A percentile compares a stretch with the other conserved stretches of the same genome.
These are phyloP conservation scores for Aspergillus nidulans DNA, from an alignment of 495 filamentous ascomycete genomes.

Conservation along the genomic window DNA sequence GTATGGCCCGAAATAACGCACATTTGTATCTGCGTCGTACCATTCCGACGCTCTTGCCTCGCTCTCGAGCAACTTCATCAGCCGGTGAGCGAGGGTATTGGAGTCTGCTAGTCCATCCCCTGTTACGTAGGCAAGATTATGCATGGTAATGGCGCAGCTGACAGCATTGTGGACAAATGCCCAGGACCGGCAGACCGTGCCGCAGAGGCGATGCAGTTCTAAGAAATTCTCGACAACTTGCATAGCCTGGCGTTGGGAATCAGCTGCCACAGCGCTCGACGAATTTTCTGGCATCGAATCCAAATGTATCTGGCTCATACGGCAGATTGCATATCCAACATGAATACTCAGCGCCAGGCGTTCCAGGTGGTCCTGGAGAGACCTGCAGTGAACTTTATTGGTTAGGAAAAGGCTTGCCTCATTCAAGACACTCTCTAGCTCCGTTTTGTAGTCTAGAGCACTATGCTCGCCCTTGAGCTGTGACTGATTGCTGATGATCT, in stretches of 20 bases:
- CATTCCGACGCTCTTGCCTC: constrained; percentile 21
- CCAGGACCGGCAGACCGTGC: constrained; percentile 17
- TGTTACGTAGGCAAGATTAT: not conserved
- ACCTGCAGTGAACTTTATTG: constrained; percentile 34
- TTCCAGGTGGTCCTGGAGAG: constrained; percentile 43
- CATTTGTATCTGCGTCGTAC: constrained; percentile 23
- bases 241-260: constrained; percentile 4
- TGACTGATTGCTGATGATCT: constrained; percentile 26
- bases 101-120: not conserved
- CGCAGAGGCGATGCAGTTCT: constrained; percentile 19
- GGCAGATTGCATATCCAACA: constrained; percentile 19
- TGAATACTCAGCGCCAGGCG: constrained; percentile 37
- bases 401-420: constrained; percentile 39
- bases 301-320: constrained; percentile 12
- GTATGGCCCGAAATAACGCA: constrained; percentile 24
- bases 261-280: not conserved
- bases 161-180: constrained; percentile 25
- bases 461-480: constrained; percentile 14
- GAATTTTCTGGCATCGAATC: not conserved
- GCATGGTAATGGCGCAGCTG: constrained; percentile 22
- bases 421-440: constrained; percentile 36
- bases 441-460: constrained; percentile 32
- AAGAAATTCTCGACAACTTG: constrained; percentile 18
- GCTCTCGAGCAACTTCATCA: constrained; percentile 16
- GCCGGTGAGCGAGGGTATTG: constrained; percentile 2